A percentile compares a stretch with the other conserved stretches of the same genome.
phyloP scores from a whole-genome alignment of 2,329 filamentous ascomycete genomes.

The Teratosphaeria pseudoeucalypti region DNA sequence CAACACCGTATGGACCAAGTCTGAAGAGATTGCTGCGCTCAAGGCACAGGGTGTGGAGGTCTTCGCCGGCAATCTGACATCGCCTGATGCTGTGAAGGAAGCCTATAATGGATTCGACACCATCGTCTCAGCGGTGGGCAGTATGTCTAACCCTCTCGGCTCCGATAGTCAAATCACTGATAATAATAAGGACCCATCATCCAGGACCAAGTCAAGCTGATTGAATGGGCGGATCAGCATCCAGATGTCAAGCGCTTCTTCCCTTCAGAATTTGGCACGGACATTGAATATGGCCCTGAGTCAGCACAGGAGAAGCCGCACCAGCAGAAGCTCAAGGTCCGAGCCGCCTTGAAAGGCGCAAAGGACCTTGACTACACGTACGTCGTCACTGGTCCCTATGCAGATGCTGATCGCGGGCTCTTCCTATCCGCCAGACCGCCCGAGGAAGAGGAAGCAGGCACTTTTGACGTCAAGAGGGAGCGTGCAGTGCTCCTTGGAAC shows the following conservation, averaged over 20 bases:
- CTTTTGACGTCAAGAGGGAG: constrained; percentile 48
- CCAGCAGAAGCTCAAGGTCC: constrained; percentile 59
- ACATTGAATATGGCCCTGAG: constrained; percentile 48
- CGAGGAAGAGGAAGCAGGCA: constrained; percentile 37
- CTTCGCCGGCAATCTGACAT: constrained; percentile 45
- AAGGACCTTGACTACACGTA: constrained; percentile 52
- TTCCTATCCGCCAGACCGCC: constrained; percentile 41
- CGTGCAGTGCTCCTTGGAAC: constrained; percentile 52
- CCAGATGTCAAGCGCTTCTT: constrained; percentile 52
- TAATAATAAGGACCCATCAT: constrained; percentile 37
- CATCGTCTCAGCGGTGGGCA: constrained; percentile 54
- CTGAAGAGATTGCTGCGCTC: constrained; percentile 37
- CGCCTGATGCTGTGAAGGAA: constrained; percentile 41
- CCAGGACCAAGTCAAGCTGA: constrained; percentile 50
- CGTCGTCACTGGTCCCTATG: constrained; percentile 60
- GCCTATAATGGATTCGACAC: constrained; percentile 54
- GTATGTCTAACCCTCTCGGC: constrained; percentile 19
- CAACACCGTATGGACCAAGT: constrained; percentile 42
- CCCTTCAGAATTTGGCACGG: constrained; percentile 58
- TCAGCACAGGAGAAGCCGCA: constrained; percentile 56
- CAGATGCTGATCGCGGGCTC: constrained; percentile 38
- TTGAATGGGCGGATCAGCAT: constrained; percentile 47
- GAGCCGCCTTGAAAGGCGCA: constrained; percentile 46
- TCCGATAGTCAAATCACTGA: not conserved
- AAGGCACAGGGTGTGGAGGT: constrained; percentile 42